Conservation (phyloP, 257 asterid species). For the Solanum phureja region DNA sequence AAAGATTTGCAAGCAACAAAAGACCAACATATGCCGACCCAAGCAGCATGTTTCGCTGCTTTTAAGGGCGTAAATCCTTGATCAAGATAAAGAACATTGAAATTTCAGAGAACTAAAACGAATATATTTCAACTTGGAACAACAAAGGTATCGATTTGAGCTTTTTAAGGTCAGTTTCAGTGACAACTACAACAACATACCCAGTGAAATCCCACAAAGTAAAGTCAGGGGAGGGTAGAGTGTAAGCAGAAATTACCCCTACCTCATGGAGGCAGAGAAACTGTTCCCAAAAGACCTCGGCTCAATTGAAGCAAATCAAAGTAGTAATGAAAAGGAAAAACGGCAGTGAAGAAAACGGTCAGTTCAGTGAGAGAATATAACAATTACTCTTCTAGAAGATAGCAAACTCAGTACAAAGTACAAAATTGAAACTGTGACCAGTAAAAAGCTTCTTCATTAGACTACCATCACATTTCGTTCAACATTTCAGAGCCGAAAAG, state of each 20-base stretch:
- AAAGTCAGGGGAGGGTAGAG: no score
- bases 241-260: no score
- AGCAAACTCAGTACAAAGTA: background rate
- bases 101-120: background rate
- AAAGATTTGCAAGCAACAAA: background rate
- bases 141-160: background rate
- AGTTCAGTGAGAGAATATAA: background rate
- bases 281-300: no score
- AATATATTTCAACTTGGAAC: background rate
- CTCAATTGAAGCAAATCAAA: no score
- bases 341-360: no score
- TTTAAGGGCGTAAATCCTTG: background rate
- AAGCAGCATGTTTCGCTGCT: background rate
- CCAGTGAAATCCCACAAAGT: background rate
- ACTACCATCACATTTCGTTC: background rate
- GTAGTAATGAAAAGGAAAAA: no score
- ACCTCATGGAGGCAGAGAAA: no score
- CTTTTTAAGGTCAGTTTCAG: background rate
- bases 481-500: background rate
- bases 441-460: background rate
- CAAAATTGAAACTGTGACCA: background rate
- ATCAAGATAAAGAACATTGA: background rate
- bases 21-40: background rate
- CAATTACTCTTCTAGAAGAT: background rate
- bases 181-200: background rate